These are phyloP conservation scores for Escovopsis weberi DNA, from an alignment of 2,329 filamentous ascomycete genomes.

Conservation along the genomic window DNA sequence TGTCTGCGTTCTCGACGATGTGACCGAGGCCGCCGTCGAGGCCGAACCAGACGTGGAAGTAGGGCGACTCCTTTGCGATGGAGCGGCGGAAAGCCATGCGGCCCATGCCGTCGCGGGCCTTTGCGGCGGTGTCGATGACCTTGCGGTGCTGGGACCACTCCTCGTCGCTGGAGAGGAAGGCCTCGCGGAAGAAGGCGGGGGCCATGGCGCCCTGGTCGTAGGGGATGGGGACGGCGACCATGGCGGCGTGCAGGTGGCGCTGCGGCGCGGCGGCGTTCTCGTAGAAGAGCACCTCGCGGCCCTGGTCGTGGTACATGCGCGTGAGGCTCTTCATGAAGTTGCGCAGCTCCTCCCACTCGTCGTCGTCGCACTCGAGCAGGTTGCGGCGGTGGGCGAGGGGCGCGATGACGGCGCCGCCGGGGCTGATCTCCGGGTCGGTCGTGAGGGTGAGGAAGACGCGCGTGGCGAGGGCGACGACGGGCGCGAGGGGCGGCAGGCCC, in stretches of 20 bases:
- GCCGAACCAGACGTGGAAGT: constrained; percentile 92
- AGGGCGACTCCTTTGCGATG: constrained; percentile 91
- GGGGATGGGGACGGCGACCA: constrained; percentile 76
- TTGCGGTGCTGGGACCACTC: constrained; percentile 96
- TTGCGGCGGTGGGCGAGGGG: constrained; percentile 79
- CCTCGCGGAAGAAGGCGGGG: constrained; percentile 90
- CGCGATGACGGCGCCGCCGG: constrained; percentile 75
- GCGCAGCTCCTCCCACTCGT: constrained; percentile 97
- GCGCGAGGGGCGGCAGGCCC: constrained; percentile 61
- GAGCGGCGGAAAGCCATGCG: constrained; percentile 68
- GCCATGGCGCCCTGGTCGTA: constrained; percentile 84
- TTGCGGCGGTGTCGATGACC: constrained; percentile 71
- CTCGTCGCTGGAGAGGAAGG: constrained; percentile 73
- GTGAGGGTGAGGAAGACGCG: constrained; percentile 78
- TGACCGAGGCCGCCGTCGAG: constrained; percentile 88
- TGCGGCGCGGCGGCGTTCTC: constrained; percentile 82
- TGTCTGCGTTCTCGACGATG: constrained; percentile 69
- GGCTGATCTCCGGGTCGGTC: constrained; percentile 74
- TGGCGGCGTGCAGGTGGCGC: constrained; percentile 67
- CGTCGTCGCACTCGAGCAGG: constrained; percentile 93
- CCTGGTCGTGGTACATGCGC: constrained; percentile 86
- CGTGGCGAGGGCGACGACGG: constrained; percentile 73
- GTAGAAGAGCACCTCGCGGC: constrained; percentile 89
- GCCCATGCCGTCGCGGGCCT: constrained; percentile 49
- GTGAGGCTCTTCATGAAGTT: constrained; percentile 98